phyloP scores from a whole-genome alignment of 2,329 filamentous ascomycete genomes.

The Ambrosiella xylebori region DNA sequence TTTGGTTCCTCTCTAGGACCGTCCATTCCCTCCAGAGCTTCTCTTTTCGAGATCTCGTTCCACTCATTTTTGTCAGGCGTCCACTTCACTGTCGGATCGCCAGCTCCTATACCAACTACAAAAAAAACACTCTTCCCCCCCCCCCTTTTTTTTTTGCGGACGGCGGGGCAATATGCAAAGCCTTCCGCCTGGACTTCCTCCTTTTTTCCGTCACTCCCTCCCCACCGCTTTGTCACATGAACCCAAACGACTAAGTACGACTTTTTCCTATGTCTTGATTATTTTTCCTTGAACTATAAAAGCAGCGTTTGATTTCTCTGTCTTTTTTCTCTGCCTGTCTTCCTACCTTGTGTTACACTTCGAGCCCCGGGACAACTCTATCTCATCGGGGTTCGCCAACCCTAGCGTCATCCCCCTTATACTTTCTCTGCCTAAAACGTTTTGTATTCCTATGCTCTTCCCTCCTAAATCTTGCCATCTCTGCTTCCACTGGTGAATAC shows the following conservation, averaged over 20 bases:
- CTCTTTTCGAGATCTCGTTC: background rate
- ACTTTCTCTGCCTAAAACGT: slow-evolving; percentile 2
- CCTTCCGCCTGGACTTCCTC: background rate
- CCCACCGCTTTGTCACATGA: slow-evolving; percentile 1
- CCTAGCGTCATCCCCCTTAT: background rate
- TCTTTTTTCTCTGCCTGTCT: background rate
- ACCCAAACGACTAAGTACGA: slow-evolving; percentile 8
- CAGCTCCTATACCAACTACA: background rate
- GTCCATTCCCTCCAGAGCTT: background rate
- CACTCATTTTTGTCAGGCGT: background rate
- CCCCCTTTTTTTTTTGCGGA: background rate
- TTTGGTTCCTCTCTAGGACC: background rate
- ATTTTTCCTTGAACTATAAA: background rate
- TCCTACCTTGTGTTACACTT: background rate
- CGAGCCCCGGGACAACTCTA: background rate
- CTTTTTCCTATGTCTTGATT: slow-evolving; percentile 1
- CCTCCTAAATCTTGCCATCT: background rate
- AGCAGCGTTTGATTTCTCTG: background rate
- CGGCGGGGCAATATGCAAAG: background rate
- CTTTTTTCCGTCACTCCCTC: background rate
- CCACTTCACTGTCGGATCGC: background rate
- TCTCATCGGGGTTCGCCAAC: background rate
- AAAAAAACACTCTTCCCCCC: background rate
- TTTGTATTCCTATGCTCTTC: background rate
- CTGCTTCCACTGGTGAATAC: background rate